A percentile compares a stretch with the other conserved stretches of the same genome.
These are phyloP conservation scores for Pyricularia pennisetigena DNA, from an alignment of 2,329 filamentous ascomycete species.

Conservation along the genomic window DNA sequence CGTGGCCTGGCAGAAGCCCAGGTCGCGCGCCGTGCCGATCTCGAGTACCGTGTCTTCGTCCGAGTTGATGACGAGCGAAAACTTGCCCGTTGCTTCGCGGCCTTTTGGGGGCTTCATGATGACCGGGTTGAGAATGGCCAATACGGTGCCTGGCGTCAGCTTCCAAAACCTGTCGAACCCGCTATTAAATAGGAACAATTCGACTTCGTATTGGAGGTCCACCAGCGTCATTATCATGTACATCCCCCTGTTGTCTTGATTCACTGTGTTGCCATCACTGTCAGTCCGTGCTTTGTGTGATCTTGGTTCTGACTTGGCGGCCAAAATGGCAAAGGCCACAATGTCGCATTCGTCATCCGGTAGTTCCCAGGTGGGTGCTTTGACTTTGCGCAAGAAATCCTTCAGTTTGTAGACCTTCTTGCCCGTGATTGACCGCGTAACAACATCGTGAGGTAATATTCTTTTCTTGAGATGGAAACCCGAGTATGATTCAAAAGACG, in stretches of 20 bases:
- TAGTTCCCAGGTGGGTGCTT: constrained; percentile 70
- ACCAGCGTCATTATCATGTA: constrained; percentile 89
- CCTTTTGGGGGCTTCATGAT: constrained; percentile 80
- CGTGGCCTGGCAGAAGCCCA: constrained; percentile 78
- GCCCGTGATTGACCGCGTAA: constrained; percentile 67
- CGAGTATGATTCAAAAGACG: constrained; percentile 78
- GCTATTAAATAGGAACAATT: constrained; percentile 83
- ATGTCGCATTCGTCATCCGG: constrained; percentile 80
- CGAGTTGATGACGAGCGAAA: constrained; percentile 76
- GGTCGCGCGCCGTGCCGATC: constrained; percentile 71
- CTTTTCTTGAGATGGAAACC: constrained; percentile 74
- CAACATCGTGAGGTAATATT: constrained; percentile 68
- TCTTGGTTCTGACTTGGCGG: constrained; percentile 76
- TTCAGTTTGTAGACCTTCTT: constrained; percentile 74
- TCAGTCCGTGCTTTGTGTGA: constrained; percentile 41
- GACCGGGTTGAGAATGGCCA: constrained; percentile 84
- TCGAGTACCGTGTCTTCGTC: constrained; percentile 86
- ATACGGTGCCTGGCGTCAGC: constrained; percentile 77
- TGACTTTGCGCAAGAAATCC: constrained; percentile 71
- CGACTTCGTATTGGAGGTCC: constrained; percentile 82
- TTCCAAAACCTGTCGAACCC: constrained; percentile 94
- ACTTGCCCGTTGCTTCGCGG: constrained; percentile 68
- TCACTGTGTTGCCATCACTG: constrained; percentile 26
- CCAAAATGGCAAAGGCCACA: constrained; percentile 80
- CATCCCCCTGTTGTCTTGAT: constrained; percentile 54